phyloP scores from a whole-genome alignment of 805 yeast genomes.

The Saturnispora serradocipensis region DNA sequence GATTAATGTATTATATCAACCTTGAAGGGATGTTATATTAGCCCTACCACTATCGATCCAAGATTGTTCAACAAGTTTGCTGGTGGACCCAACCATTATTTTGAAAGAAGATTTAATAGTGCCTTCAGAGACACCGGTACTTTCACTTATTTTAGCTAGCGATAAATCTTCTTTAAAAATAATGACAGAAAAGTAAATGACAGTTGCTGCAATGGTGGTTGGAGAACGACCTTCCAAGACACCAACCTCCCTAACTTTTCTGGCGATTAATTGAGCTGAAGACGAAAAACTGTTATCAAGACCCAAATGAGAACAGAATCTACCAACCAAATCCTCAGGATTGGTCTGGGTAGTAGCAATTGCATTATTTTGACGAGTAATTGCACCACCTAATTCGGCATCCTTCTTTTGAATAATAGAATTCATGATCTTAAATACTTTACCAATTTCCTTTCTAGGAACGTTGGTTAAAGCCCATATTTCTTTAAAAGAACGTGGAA shows the following conservation, averaged over 20 bases:
- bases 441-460: conserved; percentile 89
- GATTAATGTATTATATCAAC: background rate
- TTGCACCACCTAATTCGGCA: conserved; percentile 33
- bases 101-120: conserved; percentile 90
- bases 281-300: conserved; percentile 74
- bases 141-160: conserved; percentile 78
- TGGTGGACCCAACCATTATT: conserved; percentile 65
- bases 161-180: conserved; percentile 71
- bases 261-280: conserved; percentile 89
- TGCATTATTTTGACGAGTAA: conserved; percentile 38
- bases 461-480: conserved; percentile 92
- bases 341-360: conserved; percentile 73
- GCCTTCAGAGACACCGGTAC: conserved; percentile 94
- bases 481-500: conserved; percentile 91
- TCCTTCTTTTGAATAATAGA: conserved; percentile 46
- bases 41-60: conserved; percentile 69
- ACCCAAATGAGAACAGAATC: conserved; percentile 94
- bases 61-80: conserved; percentile 60
- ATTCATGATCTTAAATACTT: conserved; percentile 77
- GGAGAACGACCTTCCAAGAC: conserved; percentile 96
- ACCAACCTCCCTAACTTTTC: conserved; percentile 82
- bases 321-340: conserved; percentile 89
- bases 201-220: conserved; percentile 95
- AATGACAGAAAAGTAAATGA: conserved; percentile 87
- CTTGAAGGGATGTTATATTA: conserved; percentile 18